Base-by-base conservation (phyloP, 257 asterid genomes). In the Jaltomata sinuosa region DNA sequence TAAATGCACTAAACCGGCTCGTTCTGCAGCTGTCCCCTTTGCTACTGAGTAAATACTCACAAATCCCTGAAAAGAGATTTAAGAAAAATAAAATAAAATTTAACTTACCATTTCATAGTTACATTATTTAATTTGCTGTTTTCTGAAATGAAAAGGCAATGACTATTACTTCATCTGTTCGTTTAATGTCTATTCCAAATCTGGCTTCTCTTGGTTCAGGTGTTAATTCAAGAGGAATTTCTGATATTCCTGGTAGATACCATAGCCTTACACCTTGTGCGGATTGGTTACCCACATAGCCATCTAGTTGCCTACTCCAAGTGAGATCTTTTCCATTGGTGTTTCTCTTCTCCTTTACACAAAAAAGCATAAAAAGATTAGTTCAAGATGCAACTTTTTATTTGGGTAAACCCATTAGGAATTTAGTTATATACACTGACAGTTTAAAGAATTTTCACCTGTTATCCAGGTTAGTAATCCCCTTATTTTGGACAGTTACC, bases 161-260 rank as follows among this genome's bases (percentile, higher is more conserved):
- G 11, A 25, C 54, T n/a, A 7, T 84, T 83, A 91, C 95, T 91
- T 92, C 92, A 19, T 90, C 95, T 1, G 89, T 90, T 81, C 90
- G 83, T 64, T 87, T 85, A 31, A 92, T 86, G 47, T 91, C 89
- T 85, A 89, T 85, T 12, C 93, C 93, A 8, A 89, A 92, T 34
- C 93, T 80, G 57, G 87, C 14, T 85, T 92, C 95, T 42, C 92
- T 90, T 7, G 80, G 87, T 72, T 64, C 85, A 5, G 92, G 92
- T 53, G 80, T 77, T 11, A 91, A 83, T 68, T 85, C 87, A 11
- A 87, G 21, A 16, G 88, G 84, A 36, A 87, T 36, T 86, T 92
- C 93, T 34, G 87, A 83, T 3, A 87, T 61, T 34, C 93, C 92
- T 1, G 92, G 93, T 6, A 92, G 84, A 81, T 89, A 92, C 93